These are phyloP conservation scores for Primulina eburnea DNA, from an alignment of 257 asterid species.

Conservation along the genomic window DNA sequence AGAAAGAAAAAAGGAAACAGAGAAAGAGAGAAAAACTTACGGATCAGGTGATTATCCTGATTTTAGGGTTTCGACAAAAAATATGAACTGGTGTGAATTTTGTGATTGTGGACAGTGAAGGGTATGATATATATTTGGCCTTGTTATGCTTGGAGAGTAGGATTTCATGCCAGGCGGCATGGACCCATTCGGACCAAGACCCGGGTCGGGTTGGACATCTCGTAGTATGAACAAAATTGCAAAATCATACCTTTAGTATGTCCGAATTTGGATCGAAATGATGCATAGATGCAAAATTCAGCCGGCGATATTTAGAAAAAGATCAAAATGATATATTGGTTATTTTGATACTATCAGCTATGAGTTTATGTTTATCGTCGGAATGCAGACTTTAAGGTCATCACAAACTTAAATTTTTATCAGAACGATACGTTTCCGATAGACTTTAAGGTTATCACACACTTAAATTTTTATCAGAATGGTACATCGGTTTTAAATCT, in stretches of 20 bases:
- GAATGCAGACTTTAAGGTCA: too few species aligned
- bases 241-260: not conserved
- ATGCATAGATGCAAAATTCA: too few species aligned
- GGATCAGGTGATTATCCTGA: constrained; percentile 28
- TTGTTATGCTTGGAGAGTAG: constrained; percentile 10
- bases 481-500: too few species aligned
- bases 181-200: constrained; percentile 21
- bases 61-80: constrained; percentile 2
- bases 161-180: constrained; percentile 25
- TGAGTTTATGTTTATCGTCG: too few species aligned
- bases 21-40: constrained; percentile 30
- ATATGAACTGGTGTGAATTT: constrained; percentile 29
- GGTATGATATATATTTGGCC: constrained; percentile 18
- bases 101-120: constrained; percentile 27
- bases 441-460: too few species aligned
- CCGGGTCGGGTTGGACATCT: constrained; percentile 1
- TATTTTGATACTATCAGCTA: too few species aligned
- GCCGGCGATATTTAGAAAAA: too few species aligned
- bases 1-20: not conserved
- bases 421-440: too few species aligned
- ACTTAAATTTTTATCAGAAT: too few species aligned
- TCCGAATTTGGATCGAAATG: too few species aligned
- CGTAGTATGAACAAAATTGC: not conserved
- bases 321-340: too few species aligned
- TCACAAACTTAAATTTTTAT: too few species aligned